Percentiles rank a stretch among this genome's conserved stretches.
phyloP scores from a whole-genome alignment of 2,329 filamentous ascomycete genomes.

The Niveomyces coronatus region DNA sequence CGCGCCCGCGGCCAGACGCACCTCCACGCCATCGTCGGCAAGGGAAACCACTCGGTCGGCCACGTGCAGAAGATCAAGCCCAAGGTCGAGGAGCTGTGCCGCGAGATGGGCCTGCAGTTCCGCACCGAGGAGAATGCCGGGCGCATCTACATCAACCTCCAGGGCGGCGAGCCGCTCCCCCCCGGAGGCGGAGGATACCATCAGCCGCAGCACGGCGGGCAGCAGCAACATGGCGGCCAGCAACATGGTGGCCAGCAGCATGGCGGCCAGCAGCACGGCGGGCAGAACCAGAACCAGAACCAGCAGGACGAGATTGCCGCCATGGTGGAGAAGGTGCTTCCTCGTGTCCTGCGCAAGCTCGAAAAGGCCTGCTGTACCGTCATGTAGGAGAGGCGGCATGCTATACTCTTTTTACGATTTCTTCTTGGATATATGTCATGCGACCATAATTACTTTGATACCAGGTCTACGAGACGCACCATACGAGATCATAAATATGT shows the following conservation, averaged over 20 bases:
- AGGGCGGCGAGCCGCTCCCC: conserved; percentile 54
- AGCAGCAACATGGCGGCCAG: conserved; percentile 33
- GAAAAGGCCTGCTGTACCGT: conserved; percentile 63
- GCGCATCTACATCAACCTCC: conserved; percentile 77
- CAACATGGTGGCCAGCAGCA: conserved; percentile 32
- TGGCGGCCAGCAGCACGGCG: conserved; percentile 31
- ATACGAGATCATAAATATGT: too few species aligned
- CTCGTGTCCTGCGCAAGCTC: conserved; percentile 51
- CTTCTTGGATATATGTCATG: too few species aligned
- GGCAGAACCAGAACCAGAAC: conserved; percentile 30
- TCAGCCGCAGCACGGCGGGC: conserved; percentile 25
- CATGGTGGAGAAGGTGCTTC: conserved; percentile 49
- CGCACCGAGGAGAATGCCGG: conserved; percentile 82
- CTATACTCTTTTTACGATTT: too few species aligned
- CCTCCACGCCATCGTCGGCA: conserved; percentile 91
- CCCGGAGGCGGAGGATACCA: conserved; percentile 27
- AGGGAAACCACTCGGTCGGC: conserved; percentile 74
- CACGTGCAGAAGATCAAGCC: conserved; percentile 94
- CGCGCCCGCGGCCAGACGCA: conserved; percentile 64
- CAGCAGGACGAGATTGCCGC: conserved; percentile 47
- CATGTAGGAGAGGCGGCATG: too few species aligned
- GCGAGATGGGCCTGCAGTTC: conserved; percentile 72
- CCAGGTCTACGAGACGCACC: too few species aligned
- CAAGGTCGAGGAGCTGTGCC: conserved; percentile 79
- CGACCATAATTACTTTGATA: too few species aligned